A percentile compares a stretch with the other conserved stretches of the same genome.
These are phyloP conservation scores for Tetrastigma voinierianum DNA, from an alignment of 164 flowering plant species.

Conservation along the genomic window DNA sequence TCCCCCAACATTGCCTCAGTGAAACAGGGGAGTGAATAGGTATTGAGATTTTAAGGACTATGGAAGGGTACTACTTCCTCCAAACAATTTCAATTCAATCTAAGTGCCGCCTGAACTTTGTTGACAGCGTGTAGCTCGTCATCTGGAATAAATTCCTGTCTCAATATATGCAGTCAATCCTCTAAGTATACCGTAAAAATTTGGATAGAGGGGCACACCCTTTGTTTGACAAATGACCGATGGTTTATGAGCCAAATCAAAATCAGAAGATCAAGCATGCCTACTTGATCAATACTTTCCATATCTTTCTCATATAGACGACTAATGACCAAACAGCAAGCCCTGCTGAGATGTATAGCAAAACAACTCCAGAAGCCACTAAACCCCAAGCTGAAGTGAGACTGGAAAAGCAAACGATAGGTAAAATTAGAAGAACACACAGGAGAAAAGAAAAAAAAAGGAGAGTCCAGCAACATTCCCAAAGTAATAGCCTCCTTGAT, in stretches of 20 bases:
- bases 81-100: neutral
- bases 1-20: neutral
- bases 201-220: too few species aligned
- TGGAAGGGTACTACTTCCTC: neutral
- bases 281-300: slow-evolving; percentile 73
- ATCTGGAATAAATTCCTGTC: neutral
- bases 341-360: slow-evolving; percentile 87
- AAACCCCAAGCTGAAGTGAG: slow-evolving; percentile 50
- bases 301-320: slow-evolving; percentile 85
- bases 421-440: neutral
- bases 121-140: neutral
- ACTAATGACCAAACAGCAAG: slow-evolving; percentile 87
- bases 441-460: neutral
- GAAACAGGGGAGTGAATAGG: neutral
- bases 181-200: neutral
- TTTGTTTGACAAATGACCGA: too few species aligned
- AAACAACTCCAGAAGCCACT: slow-evolving; percentile 59
- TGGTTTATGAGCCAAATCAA: neutral
- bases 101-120: neutral
- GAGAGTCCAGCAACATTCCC: too few species aligned
- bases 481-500: too few species aligned
- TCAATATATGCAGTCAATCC: neutral
- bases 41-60: neutral
- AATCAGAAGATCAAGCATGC: slow-evolving; percentile 1
- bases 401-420: slow-evolving; percentile 37